Evolutionary conservation across 306 rosid genomes (phyloP).

Genomic region (Ormosia emarginata): DNA sequence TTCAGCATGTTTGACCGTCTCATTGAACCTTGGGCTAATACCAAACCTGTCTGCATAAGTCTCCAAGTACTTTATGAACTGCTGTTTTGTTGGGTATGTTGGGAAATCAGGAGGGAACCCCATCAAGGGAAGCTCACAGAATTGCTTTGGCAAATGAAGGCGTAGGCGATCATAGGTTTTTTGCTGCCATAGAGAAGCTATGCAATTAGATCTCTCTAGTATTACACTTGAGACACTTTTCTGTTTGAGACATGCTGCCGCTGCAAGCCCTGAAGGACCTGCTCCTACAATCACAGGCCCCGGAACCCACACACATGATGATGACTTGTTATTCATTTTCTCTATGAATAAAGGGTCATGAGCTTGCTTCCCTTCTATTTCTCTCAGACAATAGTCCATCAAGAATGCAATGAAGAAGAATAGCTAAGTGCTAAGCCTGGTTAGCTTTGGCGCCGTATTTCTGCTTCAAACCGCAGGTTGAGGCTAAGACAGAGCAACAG

Average conservation of each 20-base stretch:
- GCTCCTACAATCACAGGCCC: slow-evolving; percentile 83
- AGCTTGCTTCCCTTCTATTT: slow-evolving; percentile 68
- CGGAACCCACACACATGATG: slow-evolving; percentile 6
- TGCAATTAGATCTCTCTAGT: slow-evolving; percentile 74
- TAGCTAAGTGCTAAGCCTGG: background rate
- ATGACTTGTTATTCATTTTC: slow-evolving; percentile 20
- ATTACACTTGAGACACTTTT: slow-evolving; percentile 44
- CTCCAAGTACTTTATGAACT: slow-evolving; percentile 58
- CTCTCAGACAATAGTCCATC: slow-evolving; percentile 46
- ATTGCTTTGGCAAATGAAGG: slow-evolving; percentile 73
- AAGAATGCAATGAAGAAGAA: slow-evolving; percentile 24
- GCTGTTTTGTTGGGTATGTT: slow-evolving; percentile 73
- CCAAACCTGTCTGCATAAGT: slow-evolving; percentile 46
- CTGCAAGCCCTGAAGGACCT: slow-evolving; percentile 85
- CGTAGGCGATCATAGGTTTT: slow-evolving; percentile 74
- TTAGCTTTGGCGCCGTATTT: background rate
- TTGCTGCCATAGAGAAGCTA: slow-evolving; percentile 83
- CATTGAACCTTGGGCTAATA: slow-evolving; percentile 52
- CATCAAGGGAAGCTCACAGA: slow-evolving; percentile 71
- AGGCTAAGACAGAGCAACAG: slow-evolving; percentile 1
- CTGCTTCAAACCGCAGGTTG: background rate
- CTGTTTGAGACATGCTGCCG: slow-evolving; percentile 62
- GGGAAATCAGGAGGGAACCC: slow-evolving; percentile 58
- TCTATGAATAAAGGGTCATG: slow-evolving; percentile 60
- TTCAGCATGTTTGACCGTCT: slow-evolving; percentile 48